Base-by-base conservation (phyloP, 345 rosid genomes). In the Sapria himalayana region DNA sequence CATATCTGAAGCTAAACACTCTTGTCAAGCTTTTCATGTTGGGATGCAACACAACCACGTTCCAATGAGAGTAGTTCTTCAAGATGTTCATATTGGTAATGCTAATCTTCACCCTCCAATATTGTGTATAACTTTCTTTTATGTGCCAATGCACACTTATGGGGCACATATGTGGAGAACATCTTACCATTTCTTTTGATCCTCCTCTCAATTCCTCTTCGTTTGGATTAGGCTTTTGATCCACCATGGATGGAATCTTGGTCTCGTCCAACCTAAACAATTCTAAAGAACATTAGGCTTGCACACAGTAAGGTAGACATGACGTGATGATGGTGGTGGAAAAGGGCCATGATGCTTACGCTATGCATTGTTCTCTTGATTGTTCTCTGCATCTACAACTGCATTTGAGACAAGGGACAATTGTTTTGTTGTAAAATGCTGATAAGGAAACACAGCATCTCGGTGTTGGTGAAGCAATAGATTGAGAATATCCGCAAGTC, bases 361-460 rank as follows among this genome's bases (percentile, higher is more conserved):
- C 60, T 42, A 72, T 55, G 37, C 96, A 78, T 39, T 33, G 49
- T 5, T 66, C n/a, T 1, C 53, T 58, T 8, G 70, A 61, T 2
- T 46, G 41, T 38, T 58, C 73, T 42, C 46, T 66, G 59, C 96
- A 81, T n/a, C 58, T 51, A 43, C 94, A 85, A 48, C 85, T 78
- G 59, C 86, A 85, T 8, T 34, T 45, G 1, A 76, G 78, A 55
- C 94, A 85, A 49, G 92, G 70, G 33, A 75, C 74, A 9, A 85
- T 65, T 9, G 70, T 62, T 39, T 50, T 29, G 29, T 66, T 62
- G 52, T 78, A 85, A 49, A 85, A 81, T 3, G 84, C 67, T 7
- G 96, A 81, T 46, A 81, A 52, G 33, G 94, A 78, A 44, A 85
- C 94, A 41, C 96, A 85, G 45, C 96, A 85, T 37, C 60, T 75